These are phyloP conservation scores for Ormosia emarginata DNA, from an alignment of 306 rosid species.

Conservation along the genomic window DNA sequence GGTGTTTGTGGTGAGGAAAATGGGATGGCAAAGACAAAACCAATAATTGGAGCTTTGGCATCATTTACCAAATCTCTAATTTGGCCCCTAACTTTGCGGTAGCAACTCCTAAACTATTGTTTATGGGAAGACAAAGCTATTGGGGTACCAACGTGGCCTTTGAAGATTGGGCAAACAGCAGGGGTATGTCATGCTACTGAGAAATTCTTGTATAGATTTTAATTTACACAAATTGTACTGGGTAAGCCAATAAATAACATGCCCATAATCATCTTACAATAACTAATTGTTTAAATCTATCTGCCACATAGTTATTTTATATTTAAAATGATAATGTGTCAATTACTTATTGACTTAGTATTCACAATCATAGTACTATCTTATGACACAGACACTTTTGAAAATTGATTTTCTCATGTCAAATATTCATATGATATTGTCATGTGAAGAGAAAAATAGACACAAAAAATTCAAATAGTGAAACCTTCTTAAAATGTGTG, in stretches of 20 bases:
- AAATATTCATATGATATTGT: no score
- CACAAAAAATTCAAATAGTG: no score
- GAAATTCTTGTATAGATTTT: not conserved
- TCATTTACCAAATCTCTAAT: constrained; percentile 35
- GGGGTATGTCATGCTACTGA: not conserved
- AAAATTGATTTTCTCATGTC: no score
- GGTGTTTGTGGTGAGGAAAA: not conserved
- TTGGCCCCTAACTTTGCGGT: constrained; percentile 36
- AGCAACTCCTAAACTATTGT: not conserved
- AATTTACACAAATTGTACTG: no score
- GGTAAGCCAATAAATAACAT: no score
- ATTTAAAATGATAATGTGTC: no score
- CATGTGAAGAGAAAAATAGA: no score
- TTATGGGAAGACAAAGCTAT: not conserved
- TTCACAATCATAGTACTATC: not conserved
- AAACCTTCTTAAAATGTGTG: no score
- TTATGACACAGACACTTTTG: no score
- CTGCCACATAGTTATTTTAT: no score
- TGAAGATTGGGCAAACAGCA: not conserved
- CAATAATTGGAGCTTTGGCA: constrained; percentile 39
- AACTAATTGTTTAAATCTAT: no score
- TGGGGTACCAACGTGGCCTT: not conserved
- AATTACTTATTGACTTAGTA: not conserved
- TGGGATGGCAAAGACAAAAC: constrained; percentile 26
- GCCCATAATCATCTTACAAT: no score